phyloP scores from a whole-genome alignment of 352 stramenopile species.

The Globisporangium nagaii region DNA sequence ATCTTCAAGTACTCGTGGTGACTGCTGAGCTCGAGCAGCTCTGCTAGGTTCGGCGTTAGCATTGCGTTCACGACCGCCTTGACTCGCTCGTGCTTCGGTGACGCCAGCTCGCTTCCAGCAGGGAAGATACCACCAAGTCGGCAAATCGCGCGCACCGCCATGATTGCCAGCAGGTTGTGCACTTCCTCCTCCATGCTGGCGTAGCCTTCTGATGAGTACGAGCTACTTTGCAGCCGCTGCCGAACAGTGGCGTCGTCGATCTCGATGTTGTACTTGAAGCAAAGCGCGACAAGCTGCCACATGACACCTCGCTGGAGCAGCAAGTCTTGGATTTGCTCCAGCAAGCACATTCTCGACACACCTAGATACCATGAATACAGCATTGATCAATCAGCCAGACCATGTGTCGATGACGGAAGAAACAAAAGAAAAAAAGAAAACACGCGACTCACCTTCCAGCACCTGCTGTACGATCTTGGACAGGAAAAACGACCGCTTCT shows the following conservation, averaged over 20 bases:
- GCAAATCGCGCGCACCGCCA: slow-evolving; percentile 60
- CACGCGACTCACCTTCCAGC: slow-evolving; percentile 57
- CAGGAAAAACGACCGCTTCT: slow-evolving; percentile 34
- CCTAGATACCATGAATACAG: slow-evolving; percentile 25
- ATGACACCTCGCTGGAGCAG: slow-evolving; percentile 47
- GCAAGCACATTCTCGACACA: slow-evolving; percentile 52
- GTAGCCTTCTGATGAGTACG: slow-evolving; percentile 35
- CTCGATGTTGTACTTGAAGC: slow-evolving; percentile 57
- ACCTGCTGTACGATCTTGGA: slow-evolving; percentile 69
- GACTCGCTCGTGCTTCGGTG: slow-evolving; percentile 36
- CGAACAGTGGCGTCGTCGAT: slow-evolving; percentile 51
- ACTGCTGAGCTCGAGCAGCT: slow-evolving; percentile 50
- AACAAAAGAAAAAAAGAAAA: too few species aligned
- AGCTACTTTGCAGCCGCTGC: slow-evolving; percentile 28
- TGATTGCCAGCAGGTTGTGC: slow-evolving; percentile 72
- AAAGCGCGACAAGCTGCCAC: slow-evolving; percentile 68
- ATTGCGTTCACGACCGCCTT: slow-evolving; percentile 42
- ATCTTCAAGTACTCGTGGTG: slow-evolving; percentile 83
- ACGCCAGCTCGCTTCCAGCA: slow-evolving; percentile 40
- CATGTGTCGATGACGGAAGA: too few species aligned
- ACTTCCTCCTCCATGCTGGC: slow-evolving; percentile 37
- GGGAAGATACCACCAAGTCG: slow-evolving; percentile 61
- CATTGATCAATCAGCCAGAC: background rate
- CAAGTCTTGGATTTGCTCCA: slow-evolving; percentile 51
- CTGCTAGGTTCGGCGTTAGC: slow-evolving; percentile 71